Percentiles rank a stretch among this genome's conserved stretches.
Evolutionary conservation across 345 rosid genomes (phyloP).

Genomic region (Laguncularia racemosa): DNA sequence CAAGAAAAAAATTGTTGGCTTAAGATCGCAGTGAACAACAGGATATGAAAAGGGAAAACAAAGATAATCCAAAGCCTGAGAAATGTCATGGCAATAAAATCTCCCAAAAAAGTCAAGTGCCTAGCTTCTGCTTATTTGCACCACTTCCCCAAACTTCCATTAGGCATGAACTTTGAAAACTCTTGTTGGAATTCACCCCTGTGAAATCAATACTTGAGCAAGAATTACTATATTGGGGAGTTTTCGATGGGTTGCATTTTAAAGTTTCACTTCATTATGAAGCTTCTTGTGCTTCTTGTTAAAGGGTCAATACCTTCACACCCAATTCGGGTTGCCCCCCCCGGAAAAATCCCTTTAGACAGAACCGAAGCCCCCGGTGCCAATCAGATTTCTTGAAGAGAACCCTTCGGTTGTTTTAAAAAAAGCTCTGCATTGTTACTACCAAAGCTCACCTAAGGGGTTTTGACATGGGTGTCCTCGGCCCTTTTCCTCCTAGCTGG

Average conservation of each 20-base stretch:
- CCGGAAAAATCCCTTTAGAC: constrained; percentile 15
- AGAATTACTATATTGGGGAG: constrained; percentile 12
- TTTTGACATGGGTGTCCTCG: neutral
- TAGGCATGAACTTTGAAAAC: constrained; percentile 14
- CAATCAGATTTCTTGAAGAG: constrained; percentile 11
- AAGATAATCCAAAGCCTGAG: constrained; percentile 10
- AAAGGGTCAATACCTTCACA: constrained; percentile 12
- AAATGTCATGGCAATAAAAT: constrained; percentile 1
- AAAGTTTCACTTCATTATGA: constrained; percentile 15
- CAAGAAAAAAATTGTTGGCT: constrained; percentile 10
- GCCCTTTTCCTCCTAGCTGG: neutral
- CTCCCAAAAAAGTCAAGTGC: neutral
- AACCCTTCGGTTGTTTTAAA: constrained; percentile 20
- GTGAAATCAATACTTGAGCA: constrained; percentile 11
- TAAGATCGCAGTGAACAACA: constrained; percentile 8
- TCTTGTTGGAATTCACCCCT: constrained; percentile 15
- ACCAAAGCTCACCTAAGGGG: neutral
- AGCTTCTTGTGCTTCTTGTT: constrained; percentile 15
- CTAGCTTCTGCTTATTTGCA: neutral
- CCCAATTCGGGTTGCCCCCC: constrained; percentile 2
- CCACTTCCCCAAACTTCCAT: constrained; percentile 15
- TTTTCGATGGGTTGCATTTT: constrained; percentile 11
- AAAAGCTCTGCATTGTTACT: constrained; percentile 1
- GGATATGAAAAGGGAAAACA: neutral
- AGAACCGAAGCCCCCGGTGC: constrained; percentile 24